Percentiles rank a stretch among this genome's conserved stretches.
Evolutionary conservation across 1,139 yeast species (phyloP).

Genomic region (Saccharomyces hybrid): DNA sequence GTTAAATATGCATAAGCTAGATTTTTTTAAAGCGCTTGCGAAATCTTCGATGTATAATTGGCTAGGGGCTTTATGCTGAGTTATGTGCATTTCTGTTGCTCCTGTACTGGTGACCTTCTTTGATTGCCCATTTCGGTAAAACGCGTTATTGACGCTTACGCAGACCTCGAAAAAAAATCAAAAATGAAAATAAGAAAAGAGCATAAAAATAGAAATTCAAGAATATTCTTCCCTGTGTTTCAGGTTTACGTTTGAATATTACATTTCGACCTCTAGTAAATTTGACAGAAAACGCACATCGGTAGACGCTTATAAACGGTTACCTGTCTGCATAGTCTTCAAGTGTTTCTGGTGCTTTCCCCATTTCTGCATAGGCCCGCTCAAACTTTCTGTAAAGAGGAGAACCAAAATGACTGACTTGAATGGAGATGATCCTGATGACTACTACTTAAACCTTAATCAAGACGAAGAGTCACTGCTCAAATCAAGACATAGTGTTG

Average conservation of each 20-base stretch:
- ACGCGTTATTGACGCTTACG: not conserved
- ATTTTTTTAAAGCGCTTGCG: not conserved
- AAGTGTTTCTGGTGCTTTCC: not conserved
- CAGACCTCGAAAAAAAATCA: not conserved
- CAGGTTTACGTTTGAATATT: not conserved
- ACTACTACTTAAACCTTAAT: slow-evolving; percentile 14
- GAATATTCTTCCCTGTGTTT: not conserved
- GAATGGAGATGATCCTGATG: slow-evolving; percentile 13
- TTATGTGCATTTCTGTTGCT: not conserved
- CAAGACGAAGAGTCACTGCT: slow-evolving; percentile 20
- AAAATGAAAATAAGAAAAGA: not conserved
- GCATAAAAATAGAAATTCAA: not conserved
- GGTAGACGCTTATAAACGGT: not conserved
- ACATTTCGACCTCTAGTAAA: not conserved
- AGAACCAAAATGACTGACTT: not conserved
- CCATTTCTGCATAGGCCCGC: not conserved
- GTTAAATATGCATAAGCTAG: no score
- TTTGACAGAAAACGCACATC: not conserved
- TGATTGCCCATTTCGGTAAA: not conserved
- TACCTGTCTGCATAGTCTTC: not conserved
- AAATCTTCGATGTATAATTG: not conserved
- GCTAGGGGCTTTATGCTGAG: not conserved
- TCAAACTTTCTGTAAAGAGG: not conserved
- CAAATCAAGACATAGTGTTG: slow-evolving; percentile 11
- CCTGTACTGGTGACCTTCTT: not conserved